phyloP scores from a whole-genome alignment of 2,329 filamentous ascomycete genomes.

The Boeremia lycopersici region DNA sequence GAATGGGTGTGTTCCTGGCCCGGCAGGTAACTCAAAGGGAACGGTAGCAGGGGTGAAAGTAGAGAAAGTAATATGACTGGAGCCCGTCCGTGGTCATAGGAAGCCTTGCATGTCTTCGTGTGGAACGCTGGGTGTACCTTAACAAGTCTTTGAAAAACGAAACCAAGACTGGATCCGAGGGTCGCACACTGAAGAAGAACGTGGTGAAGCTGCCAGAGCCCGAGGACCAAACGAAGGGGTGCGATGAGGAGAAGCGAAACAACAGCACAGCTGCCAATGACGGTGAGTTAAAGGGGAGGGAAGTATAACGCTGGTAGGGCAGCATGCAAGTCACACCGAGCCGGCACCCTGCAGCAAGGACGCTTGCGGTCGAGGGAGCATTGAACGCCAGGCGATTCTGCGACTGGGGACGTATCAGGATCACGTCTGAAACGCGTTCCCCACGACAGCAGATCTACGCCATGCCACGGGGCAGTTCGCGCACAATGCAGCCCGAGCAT shows the following conservation, averaged over 20 bases:
- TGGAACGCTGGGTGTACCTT: slow-evolving; percentile 32
- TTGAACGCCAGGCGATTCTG: slow-evolving; percentile 43
- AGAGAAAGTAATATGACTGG: slow-evolving; percentile 39
- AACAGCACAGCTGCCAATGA: slow-evolving; percentile 46
- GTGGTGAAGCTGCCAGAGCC: slow-evolving; percentile 29
- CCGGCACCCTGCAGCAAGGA: slow-evolving; percentile 34
- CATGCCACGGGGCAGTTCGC: slow-evolving; percentile 24
- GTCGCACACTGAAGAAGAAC: slow-evolving; percentile 10
- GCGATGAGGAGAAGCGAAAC: slow-evolving; percentile 43
- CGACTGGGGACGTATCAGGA: slow-evolving; percentile 41
- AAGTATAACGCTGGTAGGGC: slow-evolving; percentile 32
- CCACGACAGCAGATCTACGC: slow-evolving; percentile 18
- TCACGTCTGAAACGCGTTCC: slow-evolving; percentile 32
- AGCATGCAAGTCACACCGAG: slow-evolving; percentile 38
- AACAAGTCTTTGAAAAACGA: slow-evolving; percentile 13
- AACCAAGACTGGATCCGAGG: slow-evolving; percentile 17
- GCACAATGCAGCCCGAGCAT: slow-evolving; percentile 21
- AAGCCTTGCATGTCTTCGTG: slow-evolving; percentile 34
- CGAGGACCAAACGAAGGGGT: slow-evolving; percentile 40
- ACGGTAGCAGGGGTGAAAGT: slow-evolving; percentile 13
- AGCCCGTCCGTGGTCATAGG: slow-evolving; percentile 38
- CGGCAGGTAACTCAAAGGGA: slow-evolving; percentile 13
- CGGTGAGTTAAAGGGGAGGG: slow-evolving; percentile 33
- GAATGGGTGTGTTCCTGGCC: slow-evolving; percentile 13
- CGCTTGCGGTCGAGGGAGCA: slow-evolving; percentile 38